Evolutionary conservation across 1,284 basidiomycete genomes (phyloP), one percentile per base, ranked within the genome.

Genomic region (Sparassis latifolia): DNA sequence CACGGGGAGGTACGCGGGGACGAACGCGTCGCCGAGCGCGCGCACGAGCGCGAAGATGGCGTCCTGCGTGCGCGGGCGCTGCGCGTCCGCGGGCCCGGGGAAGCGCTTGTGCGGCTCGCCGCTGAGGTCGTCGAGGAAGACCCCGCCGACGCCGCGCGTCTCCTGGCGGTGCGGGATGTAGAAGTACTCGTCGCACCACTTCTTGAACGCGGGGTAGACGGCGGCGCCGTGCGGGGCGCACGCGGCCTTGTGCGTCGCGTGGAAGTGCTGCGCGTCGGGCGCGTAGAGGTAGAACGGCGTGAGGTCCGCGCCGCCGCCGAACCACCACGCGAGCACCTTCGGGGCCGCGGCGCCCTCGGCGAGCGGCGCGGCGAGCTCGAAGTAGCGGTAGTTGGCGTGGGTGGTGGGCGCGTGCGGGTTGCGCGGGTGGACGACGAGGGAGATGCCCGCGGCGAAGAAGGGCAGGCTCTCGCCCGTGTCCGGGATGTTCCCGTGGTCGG

Each of bases 111-210:
- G 88, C 4, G 71, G 66, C 33, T 77, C 77, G 51, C 72, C 70
- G 62, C 74, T 81, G 51, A 97, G 79, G 67, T 97, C 92, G 69
- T 99, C 96, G 66, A 97, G 97, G 76, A 99, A 99, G 55, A 99
- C 77, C 1, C 97, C 97, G 28, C 97, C 97, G 39, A 99, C 72
- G 2, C 97, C 97, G 29, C 96, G 83, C 1, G 82, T 72, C 71
- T 99, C 96, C 33, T 75, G 71, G n/a, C 96, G 84, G 66, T 99
- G 96, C n/a, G 89, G 78, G 61, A 98, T 86, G 71, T 76, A 87
- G 69, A 99, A 99, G 74, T 99, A 99, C 65, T 92, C 84, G 72
- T 99, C 97, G 73, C 96, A 98, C 93, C 94, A 98, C 59, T 80
- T 78, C 69, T 99, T 99, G 80, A 95, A 94, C 1, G 76, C 70